Evolutionary conservation across 164 flowering plant genomes (phyloP).

Genomic region (Protea cynaroides): DNA sequence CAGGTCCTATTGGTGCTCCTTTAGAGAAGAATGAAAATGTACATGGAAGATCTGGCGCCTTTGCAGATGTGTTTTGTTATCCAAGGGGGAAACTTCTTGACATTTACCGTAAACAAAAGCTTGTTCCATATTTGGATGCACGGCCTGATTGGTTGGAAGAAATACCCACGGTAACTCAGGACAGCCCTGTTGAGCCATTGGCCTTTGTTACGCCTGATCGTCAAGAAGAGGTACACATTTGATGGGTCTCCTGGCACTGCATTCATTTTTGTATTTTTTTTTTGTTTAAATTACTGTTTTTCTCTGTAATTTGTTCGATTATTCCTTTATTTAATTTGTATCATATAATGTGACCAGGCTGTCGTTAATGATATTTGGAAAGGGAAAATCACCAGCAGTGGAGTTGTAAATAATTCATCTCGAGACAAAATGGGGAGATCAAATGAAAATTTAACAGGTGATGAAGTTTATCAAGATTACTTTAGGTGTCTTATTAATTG

Average conservation of each 20-base stretch:
- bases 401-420: slow-evolving; percentile 27
- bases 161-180: slow-evolving; percentile 41
- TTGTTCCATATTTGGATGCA: slow-evolving; percentile 29
- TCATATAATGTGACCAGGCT: slow-evolving; percentile 26
- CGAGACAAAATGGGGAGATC: slow-evolving; percentile 11
- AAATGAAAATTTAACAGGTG: slow-evolving; percentile 45
- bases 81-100: slow-evolving; percentile 93
- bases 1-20: slow-evolving; percentile 40
- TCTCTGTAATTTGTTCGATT: neutral
- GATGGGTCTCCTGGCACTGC: neutral
- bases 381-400: slow-evolving; percentile 51
- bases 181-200: slow-evolving; percentile 46
- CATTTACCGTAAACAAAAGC: slow-evolving; percentile 63
- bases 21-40: slow-evolving; percentile 29
- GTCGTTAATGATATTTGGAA: slow-evolving; percentile 48
- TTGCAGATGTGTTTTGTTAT: slow-evolving; percentile 43
- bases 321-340: neutral
- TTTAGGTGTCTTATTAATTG: neutral
- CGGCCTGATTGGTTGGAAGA: slow-evolving; percentile 53
- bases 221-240: slow-evolving; percentile 65
- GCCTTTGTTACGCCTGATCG: slow-evolving; percentile 75
- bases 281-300: neutral
- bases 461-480: neutral
- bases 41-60: slow-evolving; percentile 35
- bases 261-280: neutral